Evolutionary conservation across 139 green algal species (phyloP), one percentile per base, ranked within the genome.

Genomic region (Chlamydomonas sp.): DNA sequence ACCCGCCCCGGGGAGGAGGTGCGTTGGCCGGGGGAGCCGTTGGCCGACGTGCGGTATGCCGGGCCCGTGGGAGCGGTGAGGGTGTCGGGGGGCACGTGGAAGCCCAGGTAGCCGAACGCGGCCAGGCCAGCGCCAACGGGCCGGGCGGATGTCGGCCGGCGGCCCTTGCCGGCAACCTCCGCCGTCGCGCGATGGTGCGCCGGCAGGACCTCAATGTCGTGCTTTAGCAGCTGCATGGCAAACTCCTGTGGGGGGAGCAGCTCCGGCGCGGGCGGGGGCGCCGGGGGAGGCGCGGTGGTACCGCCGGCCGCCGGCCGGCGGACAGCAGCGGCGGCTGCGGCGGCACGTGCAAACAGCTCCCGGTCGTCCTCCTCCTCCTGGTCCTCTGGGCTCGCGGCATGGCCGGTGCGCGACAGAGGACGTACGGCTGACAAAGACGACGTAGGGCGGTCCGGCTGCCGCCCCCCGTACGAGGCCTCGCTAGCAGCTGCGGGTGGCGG

Each of bases 191-290:
- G 10, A 61, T 86, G 89, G 77, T 92, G 85, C 57, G 79, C 61
- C 1, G 89, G 89, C 75, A 92, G 85, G 10, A 88, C 85, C 15
- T 85, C 80, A 17, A 92, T 76, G 75, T 92, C 89, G 63, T 90
- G 89, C 15, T 76, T 66, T 7, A 92, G 82, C 63, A 92, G 85
- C 81, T 92, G 85, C 77, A 92, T 61, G 6, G 89, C 89, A 81
- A 92, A 92, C 64, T 82, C 72, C 61, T 92, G 89, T 18, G 89
- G 86, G 57, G 89, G 85, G 71, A 89, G 81, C 82, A 92, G 78
- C 57, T 79, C 83, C 2, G 17, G 64, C 9, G 61, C 62, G 62
- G 62, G 2, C 4, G 61, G 20, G 17, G 18, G 5, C 3, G 18
- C 1, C 10, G 61, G 20, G 10, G 66, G 10, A 71, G 66, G 10